These are phyloP conservation scores for Salix purpurea DNA, from an alignment of 345 rosid species.

Conservation along the genomic window DNA sequence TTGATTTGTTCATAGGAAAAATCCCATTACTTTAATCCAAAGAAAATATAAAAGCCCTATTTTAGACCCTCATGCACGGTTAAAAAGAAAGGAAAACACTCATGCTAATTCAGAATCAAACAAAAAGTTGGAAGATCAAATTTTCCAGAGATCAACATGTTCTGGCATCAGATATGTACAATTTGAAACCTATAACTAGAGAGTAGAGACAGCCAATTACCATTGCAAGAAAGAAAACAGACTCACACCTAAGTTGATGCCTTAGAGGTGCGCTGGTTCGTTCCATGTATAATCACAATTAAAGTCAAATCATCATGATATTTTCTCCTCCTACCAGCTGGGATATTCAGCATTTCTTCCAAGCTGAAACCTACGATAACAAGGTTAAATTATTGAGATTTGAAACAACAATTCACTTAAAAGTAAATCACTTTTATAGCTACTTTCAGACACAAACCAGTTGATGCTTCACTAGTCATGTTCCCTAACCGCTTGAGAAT, in stretches of 20 bases:
- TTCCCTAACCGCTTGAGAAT: too few species aligned
- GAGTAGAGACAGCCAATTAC: not conserved
- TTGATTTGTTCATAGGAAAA: not conserved
- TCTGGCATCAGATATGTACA: conserved; percentile 20
- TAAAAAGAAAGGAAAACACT: not conserved
- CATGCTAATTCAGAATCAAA: not conserved
- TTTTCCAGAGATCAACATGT: not conserved
- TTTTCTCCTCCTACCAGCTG: conserved; percentile 91
- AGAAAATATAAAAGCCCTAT: not conserved
- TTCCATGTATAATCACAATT: conserved; percentile 76
- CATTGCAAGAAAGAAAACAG: conserved; percentile 6
- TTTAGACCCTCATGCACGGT: not conserved
- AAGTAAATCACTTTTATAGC: too few species aligned
- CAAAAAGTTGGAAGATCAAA: conserved; percentile 10
- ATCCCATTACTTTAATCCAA: not conserved
- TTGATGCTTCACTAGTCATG: too few species aligned
- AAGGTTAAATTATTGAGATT: not conserved
- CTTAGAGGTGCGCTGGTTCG: conserved; percentile 73
- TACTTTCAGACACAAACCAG: too few species aligned
- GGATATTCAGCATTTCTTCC: conserved; percentile 86
- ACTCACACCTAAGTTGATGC: conserved; percentile 64
- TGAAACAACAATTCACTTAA: not conserved
- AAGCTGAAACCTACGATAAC: conserved; percentile 59
- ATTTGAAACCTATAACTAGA: conserved; percentile 9
- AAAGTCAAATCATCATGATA: conserved; percentile 95